Percentiles rank a stretch among this genome's conserved stretches.
Conservation (phyloP, 495 filamentous ascomycete genomes). For the Chaetomium fimeti region DNA sequence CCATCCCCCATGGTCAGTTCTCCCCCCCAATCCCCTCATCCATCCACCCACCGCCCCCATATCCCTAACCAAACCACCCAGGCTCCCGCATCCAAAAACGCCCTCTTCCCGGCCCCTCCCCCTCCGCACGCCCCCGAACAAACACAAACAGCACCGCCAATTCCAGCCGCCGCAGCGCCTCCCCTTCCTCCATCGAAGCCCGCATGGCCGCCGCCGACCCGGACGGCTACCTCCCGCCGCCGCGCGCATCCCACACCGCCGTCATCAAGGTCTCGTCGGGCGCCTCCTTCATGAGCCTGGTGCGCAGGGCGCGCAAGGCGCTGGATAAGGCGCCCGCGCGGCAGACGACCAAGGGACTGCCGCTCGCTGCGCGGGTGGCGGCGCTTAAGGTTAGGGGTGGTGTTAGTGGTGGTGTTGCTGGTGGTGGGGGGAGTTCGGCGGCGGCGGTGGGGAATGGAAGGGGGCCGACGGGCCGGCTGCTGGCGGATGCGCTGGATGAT, state of each 20-base stretch:
- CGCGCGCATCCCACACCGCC: constrained; percentile 49
- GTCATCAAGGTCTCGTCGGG: constrained; percentile 74
- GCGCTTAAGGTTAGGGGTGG: constrained; percentile 35
- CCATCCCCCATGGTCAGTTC: constrained; percentile 47
- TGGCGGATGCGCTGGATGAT: constrained; percentile 42
- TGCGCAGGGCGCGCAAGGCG: constrained; percentile 75
- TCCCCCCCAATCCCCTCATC: neutral
- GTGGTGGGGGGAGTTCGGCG: neutral
- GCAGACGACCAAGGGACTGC: constrained; percentile 35
- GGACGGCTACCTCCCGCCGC: constrained; percentile 62
- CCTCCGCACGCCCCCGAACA: constrained; percentile 13
- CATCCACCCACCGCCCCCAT: constrained; percentile 3
- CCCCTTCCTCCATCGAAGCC: constrained; percentile 22
- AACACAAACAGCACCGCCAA: too few relatives aligned
- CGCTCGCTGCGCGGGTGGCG: constrained; percentile 44
- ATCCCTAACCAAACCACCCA: constrained; percentile 5
- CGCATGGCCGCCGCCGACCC: constrained; percentile 52
- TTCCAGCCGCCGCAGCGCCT: too few relatives aligned
- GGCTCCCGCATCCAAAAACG: constrained; percentile 35
- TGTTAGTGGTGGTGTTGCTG: neutral
- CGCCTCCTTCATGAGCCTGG: constrained; percentile 76
- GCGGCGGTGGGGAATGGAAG: neutral
- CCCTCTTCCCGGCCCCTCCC: constrained; percentile 25
- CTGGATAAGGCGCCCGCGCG: constrained; percentile 65
- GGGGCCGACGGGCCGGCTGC: neutral